A percentile compares a stretch with the other conserved stretches of the same genome.
Evolutionary conservation across 441 rosid species (phyloP).

Genomic region (Manihot esculenta): DNA sequence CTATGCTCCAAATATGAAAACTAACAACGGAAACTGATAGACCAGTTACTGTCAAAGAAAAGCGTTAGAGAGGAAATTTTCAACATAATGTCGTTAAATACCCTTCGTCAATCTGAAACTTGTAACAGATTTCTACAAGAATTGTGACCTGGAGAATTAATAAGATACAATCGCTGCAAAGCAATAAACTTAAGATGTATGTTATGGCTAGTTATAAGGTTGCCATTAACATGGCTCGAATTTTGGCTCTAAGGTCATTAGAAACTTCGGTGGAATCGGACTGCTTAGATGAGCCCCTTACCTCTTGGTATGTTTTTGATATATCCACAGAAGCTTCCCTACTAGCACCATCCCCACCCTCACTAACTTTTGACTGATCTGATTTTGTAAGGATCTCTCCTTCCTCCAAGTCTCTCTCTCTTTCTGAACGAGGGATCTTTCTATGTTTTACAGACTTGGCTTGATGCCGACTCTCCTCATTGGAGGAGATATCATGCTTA

Average conservation of each 20-base stretch:
- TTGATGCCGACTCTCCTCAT: conserved; percentile 19
- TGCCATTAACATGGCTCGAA: conserved; percentile 87
- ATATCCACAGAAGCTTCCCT: conserved; percentile 49
- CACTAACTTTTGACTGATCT: conserved; percentile 44
- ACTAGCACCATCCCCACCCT: conserved; percentile 30
- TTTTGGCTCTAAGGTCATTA: conserved; percentile 83
- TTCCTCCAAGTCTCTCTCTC: conserved; percentile 56
- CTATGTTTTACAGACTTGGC: conserved; percentile 38
- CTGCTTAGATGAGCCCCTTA: conserved; percentile 30
- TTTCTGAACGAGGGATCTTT: conserved; percentile 32
- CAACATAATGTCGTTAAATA: too few species aligned
- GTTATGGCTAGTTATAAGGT: conserved; percentile 42
- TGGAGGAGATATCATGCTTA: conserved; percentile 20
- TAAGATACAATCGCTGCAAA: not conserved
- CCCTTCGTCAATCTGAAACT: not conserved
- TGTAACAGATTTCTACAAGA: not conserved
- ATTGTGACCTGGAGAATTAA: not conserved
- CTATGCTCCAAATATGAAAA: too few species aligned
- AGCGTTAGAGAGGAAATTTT: too few species aligned
- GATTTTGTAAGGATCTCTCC: conserved; percentile 54
- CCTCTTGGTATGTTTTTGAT: conserved; percentile 28
- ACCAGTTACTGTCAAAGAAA: too few species aligned
- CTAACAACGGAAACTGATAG: too few species aligned
- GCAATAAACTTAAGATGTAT: not conserved
- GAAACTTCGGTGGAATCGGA: conserved; percentile 48